phyloP scores from a whole-genome alignment of 2,329 filamentous ascomycete genomes.

The Fusarium armeniacum region DNA sequence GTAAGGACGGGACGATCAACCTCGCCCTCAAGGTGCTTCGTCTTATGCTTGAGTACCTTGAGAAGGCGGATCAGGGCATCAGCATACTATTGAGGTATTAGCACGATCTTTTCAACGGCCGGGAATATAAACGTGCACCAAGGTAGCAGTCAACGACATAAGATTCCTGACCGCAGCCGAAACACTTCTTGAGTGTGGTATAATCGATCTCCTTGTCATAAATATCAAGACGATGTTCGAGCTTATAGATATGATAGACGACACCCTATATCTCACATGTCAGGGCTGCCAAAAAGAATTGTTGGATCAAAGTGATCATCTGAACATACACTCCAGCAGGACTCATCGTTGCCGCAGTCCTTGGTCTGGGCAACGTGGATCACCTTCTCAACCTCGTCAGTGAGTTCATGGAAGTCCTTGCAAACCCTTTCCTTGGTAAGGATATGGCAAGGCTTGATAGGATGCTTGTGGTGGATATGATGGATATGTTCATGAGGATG shows the following conservation, averaged over 20 bases:
- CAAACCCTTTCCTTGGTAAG: conserved; percentile 46
- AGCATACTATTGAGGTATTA: conserved; percentile 45
- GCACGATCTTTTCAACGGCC: neutral
- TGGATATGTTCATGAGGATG: conserved; percentile 35
- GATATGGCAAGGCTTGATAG: conserved; percentile 32
- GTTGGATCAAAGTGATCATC: too few species aligned
- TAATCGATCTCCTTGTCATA: conserved; percentile 50
- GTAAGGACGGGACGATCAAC: conserved; percentile 49
- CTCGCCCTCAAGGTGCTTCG: conserved; percentile 48
- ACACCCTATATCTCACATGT: conserved; percentile 36
- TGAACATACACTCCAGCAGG: conserved; percentile 48
- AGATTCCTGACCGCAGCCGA: conserved; percentile 44
- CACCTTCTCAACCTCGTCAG: conserved; percentile 46
- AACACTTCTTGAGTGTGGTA: conserved; percentile 47
- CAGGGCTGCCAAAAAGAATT: conserved; percentile 6
- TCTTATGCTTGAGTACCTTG: conserved; percentile 45
- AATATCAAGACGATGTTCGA: conserved; percentile 49
- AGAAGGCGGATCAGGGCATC: conserved; percentile 50
- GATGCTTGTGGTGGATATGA: conserved; percentile 35
- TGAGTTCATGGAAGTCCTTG: conserved; percentile 44
- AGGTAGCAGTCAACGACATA: conserved; percentile 49
- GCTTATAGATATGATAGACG: conserved; percentile 44
- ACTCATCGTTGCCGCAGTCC: conserved; percentile 35
- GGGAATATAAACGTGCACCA: conserved; percentile 25
- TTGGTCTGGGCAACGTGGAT: conserved; percentile 38